Percentiles rank a stretch among this genome's conserved stretches.
These are phyloP conservation scores for Eutrema japonicum DNA, from an alignment of 345 rosid genomes.

Conservation along the genomic window DNA sequence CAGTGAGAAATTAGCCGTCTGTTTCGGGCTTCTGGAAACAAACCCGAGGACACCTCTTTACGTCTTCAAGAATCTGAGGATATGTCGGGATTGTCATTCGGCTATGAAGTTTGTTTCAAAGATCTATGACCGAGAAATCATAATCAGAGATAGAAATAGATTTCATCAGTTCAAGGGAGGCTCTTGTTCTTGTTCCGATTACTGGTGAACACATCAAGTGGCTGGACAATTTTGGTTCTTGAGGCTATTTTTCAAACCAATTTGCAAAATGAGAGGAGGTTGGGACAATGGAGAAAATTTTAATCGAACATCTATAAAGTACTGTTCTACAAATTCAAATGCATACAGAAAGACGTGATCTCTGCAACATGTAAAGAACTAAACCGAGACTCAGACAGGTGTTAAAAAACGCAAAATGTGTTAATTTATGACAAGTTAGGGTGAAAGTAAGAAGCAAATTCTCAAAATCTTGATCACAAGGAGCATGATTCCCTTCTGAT, in stretches of 20 bases:
- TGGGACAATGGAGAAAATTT: conserved; percentile 3
- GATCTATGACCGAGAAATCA: conserved; percentile 63
- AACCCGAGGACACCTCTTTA: conserved; percentile 53
- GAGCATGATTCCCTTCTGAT: conserved; percentile 12
- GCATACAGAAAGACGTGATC: conserved; percentile 23
- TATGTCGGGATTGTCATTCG: conserved; percentile 78
- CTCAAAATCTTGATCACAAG: conserved; percentile 32
- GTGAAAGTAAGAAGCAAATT: conserved; percentile 14
- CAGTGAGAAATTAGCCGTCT: conserved; percentile 83
- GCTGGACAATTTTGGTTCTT: neutral
- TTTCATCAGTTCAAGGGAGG: conserved; percentile 77
- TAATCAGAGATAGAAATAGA: conserved; percentile 79
- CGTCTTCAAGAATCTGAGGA: conserved; percentile 75
- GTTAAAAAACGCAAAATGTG: conserved; percentile 11
- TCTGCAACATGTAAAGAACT: conserved; percentile 10
- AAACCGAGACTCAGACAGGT: conserved; percentile 1
- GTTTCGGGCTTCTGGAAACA: conserved; percentile 76
- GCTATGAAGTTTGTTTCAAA: conserved; percentile 68
- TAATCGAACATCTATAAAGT: conserved; percentile 25
- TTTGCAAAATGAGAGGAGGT: conserved; percentile 9
- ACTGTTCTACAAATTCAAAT: conserved; percentile 8
- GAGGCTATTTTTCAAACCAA: neutral
- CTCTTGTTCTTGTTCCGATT: conserved; percentile 78
- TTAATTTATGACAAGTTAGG: conserved; percentile 30
- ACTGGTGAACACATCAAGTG: conserved; percentile 57